Evolutionary conservation across 2,329 filamentous ascomycete species (phyloP), one percentile per base, ranked within the genome.

Genomic region (Colletotrichum tropicale): DNA sequence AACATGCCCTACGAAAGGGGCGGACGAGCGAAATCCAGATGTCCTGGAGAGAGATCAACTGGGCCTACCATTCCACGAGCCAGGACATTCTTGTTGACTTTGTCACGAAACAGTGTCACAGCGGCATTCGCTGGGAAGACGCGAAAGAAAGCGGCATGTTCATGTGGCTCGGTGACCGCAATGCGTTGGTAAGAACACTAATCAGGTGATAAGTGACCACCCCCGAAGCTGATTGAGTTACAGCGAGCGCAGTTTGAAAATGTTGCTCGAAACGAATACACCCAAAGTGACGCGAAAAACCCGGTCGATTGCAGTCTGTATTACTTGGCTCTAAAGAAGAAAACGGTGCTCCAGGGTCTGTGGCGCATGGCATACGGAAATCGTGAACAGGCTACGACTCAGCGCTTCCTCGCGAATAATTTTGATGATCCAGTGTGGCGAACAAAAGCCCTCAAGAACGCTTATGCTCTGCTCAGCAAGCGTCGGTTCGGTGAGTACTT

Each of bases 331-430:
- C 89, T 99, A 15, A 91, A 90, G 78, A 98, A 98, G 87, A 99
- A 99, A 84, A 90, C 94, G 4, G 94, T 98, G 0, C 90, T 99
- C 2, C 91, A 98, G 78, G 96, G 96, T 1, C 88, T 99, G 1
- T 99, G 97, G 97, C 92, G 98, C 21, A 98, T 98, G 91, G 96
- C 97, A 8, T 92, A 88, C 55, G 97, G 97, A 93, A 94, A 98
- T 80, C 92, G 90, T 74, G 98, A 99, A 83, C 97, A 98, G 84
- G 87, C 85, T 4, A 92, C 94, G 0, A 99, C 97, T 0, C 91
- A 93, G 75, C 92, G 91, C 76, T 89, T 99, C 34, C 87, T 99
- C 26, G 90, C 93, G n/a, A 98, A 98, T 81, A 96, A 98, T 83
- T 99, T 99, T 83, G 89, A 92, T 6, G 94, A 98, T 77, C 90